Evolutionary conservation across 768 basidiomycete genomes (phyloP).

Genomic region (Leucocoprinus birnbaumii): DNA sequence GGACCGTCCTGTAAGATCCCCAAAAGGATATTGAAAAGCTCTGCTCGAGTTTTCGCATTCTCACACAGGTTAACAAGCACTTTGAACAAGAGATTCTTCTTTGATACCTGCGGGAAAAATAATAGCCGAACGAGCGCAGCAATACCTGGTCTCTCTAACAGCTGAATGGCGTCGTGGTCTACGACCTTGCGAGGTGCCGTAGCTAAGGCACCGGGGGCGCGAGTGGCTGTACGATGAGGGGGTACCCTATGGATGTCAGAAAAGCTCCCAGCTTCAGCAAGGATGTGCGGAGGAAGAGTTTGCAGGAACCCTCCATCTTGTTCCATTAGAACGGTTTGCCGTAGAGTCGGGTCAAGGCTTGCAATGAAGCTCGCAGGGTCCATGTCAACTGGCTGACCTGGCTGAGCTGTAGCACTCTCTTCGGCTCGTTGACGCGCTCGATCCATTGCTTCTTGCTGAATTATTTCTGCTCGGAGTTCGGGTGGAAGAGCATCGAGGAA

Average conservation of each 20-base stretch:
- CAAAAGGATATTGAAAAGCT: conserved; percentile 93
- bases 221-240: conserved; percentile 19
- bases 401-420: conserved; percentile 36
- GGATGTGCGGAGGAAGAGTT: conserved; percentile 78
- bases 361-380: conserved; percentile 92
- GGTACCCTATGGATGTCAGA: conserved; percentile 17
- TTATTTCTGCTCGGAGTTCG: conserved; percentile 94
- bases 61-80: conserved; percentile 95
- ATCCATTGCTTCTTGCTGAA: conserved; percentile 91
- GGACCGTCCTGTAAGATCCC: conserved; percentile 94
- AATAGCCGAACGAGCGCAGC: conserved; percentile 88
- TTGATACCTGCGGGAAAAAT: conserved; percentile 93
- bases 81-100: conserved; percentile 82
- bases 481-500: conserved; percentile 96
- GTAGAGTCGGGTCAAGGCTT: conserved; percentile 83
- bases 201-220: conserved; percentile 20
- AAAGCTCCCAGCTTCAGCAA: conserved; percentile 77
- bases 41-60: conserved; percentile 86
- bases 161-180: conserved; percentile 86
- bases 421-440: conserved; percentile 52
- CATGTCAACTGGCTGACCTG: conserved; percentile 63
- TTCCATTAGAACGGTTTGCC: conserved; percentile 88
- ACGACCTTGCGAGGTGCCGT: conserved; percentile 46
- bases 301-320: conserved; percentile 84
- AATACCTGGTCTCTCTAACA: conserved; percentile 87